Evolutionary conservation across 2,329 filamentous ascomycete species (phyloP).

Genomic region (Exophiala sp.): DNA sequence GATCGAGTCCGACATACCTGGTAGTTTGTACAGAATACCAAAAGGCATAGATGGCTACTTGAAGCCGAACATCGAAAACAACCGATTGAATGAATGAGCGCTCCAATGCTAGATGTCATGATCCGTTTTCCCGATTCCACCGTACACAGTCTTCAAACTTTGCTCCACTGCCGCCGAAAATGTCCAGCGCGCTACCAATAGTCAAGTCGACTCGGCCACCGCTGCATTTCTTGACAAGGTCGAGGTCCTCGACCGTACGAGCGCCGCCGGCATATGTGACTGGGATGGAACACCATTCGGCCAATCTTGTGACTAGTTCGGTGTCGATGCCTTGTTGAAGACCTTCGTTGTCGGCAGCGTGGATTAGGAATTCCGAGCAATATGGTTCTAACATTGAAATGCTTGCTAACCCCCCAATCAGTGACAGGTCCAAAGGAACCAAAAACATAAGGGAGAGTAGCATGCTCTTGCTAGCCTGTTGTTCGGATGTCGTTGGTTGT

Average conservation of each 20-base stretch:
- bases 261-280: slow-evolving; percentile 97
- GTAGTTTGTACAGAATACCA: too few species aligned
- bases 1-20: too few species aligned
- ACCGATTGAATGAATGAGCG: neutral
- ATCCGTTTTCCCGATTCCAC: slow-evolving; percentile 62
- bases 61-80: neutral
- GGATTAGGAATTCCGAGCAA: slow-evolving; percentile 94
- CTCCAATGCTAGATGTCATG: neutral
- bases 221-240: slow-evolving; percentile 73
- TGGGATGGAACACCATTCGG: slow-evolving; percentile 82
- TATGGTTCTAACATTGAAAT: slow-evolving; percentile 78
- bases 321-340: slow-evolving; percentile 88
- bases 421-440: neutral
- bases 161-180: slow-evolving; percentile 84
- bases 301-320: slow-evolving; percentile 67
- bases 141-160: slow-evolving; percentile 80
- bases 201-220: slow-evolving; percentile 81
- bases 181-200: slow-evolving; percentile 91
- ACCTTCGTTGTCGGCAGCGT: slow-evolving; percentile 94
- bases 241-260: slow-evolving; percentile 71
- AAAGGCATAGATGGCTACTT: too few species aligned
- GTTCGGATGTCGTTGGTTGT: too few species aligned
- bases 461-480: too few species aligned
- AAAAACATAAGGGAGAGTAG: neutral
- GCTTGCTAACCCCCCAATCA: slow-evolving; percentile 53